Conservation (phyloP, 192 early-diverging fungal species). For the Pecoramyces ruminantium region DNA sequence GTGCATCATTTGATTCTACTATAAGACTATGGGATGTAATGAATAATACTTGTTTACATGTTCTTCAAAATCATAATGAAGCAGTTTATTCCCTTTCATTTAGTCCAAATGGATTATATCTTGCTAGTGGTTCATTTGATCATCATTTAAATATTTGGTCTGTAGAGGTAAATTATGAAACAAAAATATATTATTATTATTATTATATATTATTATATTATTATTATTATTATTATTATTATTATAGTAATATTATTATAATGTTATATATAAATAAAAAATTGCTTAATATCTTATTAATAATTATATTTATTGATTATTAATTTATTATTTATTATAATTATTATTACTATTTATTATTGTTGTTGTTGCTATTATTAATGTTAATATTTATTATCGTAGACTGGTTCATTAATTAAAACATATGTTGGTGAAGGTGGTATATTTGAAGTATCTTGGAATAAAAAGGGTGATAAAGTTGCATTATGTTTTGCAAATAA, state of each 20-base stretch:
- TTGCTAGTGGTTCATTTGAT: constrained; percentile 67
- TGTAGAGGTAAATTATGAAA: constrained; percentile 16
- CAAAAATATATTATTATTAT: too few species aligned
- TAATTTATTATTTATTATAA: too few species aligned
- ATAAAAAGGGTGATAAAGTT: constrained; percentile 31
- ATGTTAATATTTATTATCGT: too few species aligned
- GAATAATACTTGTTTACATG: constrained; percentile 33
- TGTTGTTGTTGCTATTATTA: too few species aligned
- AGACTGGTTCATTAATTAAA: constrained; percentile 18
- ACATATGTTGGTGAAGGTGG: constrained; percentile 33
- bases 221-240: too few species aligned
- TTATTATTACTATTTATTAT: too few species aligned
- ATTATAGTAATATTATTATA: too few species aligned
- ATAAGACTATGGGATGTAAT: constrained; percentile 75
- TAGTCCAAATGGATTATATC: constrained; percentile 49
- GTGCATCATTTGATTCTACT: constrained; percentile 59
- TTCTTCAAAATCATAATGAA: too few species aligned
- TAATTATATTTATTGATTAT: too few species aligned
- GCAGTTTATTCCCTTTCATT: constrained; percentile 35
- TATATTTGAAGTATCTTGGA: constrained; percentile 42
- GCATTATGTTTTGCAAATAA: constrained; percentile 27
- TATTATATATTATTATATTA: too few species aligned
- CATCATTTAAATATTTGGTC: constrained; percentile 62
- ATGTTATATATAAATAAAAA: too few species aligned
- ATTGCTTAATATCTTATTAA: too few species aligned